Evolutionary conservation across 192 early-diverging fungal genomes (phyloP), one percentile per base, ranked within the genome.

Genomic region (Coemansia sp.): DNA sequence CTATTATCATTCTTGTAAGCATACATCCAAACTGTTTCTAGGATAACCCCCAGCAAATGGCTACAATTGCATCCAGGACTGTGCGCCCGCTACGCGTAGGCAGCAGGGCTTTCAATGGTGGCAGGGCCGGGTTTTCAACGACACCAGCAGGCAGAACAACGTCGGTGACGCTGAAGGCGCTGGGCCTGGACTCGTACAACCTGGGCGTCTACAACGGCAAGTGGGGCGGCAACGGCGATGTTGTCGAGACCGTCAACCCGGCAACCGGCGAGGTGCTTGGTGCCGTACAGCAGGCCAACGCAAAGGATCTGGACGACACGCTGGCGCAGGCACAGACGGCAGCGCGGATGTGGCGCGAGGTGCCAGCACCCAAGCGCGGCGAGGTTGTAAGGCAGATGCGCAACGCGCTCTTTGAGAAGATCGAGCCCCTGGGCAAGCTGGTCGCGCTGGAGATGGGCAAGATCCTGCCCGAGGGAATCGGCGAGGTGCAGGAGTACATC

Each of bases 401-500:
- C 56, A 89, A 93, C 57, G 89, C 90, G 37, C 86, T 98, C 38
- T 83, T 85, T 56, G 84, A 79, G 13, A 88, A 94, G 64, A 88
- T 90, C 60, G 81, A 92, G 57, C 88, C 89, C 15, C 86, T 98
- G 45, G 96, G 94, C n/a, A 85, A 84, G 21, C 85, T 98, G 18
- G 93, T 98, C 10, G 82, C 94, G 12, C 77, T 97, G 49, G 95
- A 98, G 81, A 94, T 98, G 88, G 96, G 96, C 70, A 98, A 98
- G 84, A 95, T 98, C 65, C 64, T 91, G 61, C 87, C 94, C 13
- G 96, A 98, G 77, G 96, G 94, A 32, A 82, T 94, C 21, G 95
- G 96, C 44, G 96, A 98, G 70, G 89, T 98, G 40, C 96, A 98
- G 71, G 96, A 98, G 83, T 98, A 95, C 84, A 89, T 98, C 67